Evolutionary conservation across 108 stramenopile genomes (phyloP).

Genomic region (Chaetoceros tenuissimus): DNA sequence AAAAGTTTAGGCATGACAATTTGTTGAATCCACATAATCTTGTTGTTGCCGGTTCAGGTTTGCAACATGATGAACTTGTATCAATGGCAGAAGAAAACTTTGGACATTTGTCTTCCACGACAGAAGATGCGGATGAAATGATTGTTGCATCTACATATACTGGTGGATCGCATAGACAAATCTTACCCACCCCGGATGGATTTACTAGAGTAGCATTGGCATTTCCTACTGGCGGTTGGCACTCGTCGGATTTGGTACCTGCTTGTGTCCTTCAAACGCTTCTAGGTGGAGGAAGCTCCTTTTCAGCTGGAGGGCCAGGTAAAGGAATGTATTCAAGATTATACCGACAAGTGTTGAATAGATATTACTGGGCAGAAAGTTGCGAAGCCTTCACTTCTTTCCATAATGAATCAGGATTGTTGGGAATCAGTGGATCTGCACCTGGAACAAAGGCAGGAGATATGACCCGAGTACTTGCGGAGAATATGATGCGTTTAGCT

Average conservation of each 20-base stretch:
- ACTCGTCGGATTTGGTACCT: constrained; percentile 80
- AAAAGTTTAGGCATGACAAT: constrained; percentile 44
- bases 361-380: constrained; percentile 87
- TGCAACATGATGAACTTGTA: constrained; percentile 87
- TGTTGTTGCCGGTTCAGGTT: constrained; percentile 91
- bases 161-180: constrained; percentile 49
- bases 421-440: constrained; percentile 81
- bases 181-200: constrained; percentile 48
- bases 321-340: constrained; percentile 99
- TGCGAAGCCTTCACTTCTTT: constrained; percentile 90
- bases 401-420: constrained; percentile 85
- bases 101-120: constrained; percentile 34
- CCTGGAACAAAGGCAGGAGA: constrained; percentile 40
- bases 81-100: constrained; percentile 75
- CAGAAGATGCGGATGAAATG: constrained; percentile 4
- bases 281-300: constrained; percentile 93
- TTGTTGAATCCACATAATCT: constrained; percentile 68
- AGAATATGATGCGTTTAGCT: constrained; percentile 73
- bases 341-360: constrained; percentile 92
- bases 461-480: constrained; percentile 61
- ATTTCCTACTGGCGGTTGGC: constrained; percentile 95
- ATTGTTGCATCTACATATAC: constrained; percentile 46
- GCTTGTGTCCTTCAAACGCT: constrained; percentile 94
- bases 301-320: constrained; percentile 98
- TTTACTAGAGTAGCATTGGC: constrained; percentile 84